Base-by-base conservation (phyloP, 2,329 filamentous ascomycete genomes). In the Fusarium sp. region DNA sequence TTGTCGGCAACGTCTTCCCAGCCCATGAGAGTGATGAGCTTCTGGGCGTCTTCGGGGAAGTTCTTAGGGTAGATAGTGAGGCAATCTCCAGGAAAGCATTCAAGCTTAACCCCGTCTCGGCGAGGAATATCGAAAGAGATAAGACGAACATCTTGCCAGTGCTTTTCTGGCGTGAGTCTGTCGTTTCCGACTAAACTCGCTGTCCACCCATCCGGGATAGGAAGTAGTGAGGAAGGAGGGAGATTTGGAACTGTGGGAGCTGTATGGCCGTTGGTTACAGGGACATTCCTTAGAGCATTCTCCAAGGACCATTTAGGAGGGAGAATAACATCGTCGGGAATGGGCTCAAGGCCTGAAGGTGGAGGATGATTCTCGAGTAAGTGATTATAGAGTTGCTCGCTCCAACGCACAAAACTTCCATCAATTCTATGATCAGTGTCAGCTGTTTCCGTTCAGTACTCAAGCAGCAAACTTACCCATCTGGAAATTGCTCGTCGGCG, bases 121-220 rank as follows among this genome's bases (percentile, higher is more conserved):
- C 57, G 62, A 46, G 79, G 13, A 77, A 88, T 72, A 10, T 82
- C 84, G 15, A 98, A 83, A 2, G 84, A 85, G n/a, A 98, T 80
- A 53, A 92, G 88, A 0, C 96, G 92, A 44, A 98, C 95, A 81
- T 99, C 96, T 82, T 99, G 96, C 91, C 94, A 98, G 80, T 99
- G 96, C 2, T 83, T 82, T 2, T 78, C 49, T 0, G 94, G 90
- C 0, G 96, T 99, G 7, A 97, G 79, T 17, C 94, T 88, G 19
- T 83, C 78, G 75, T 97, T 97, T n/a, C 80, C 77, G 1, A 83
- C 74, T 1, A 99, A 76, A 0, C 79, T 85, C 10, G 90, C 92
- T 0, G 78, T 79, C 67, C 88, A 82, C 3, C 86, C 83, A 42
- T 82, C 80, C 1, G 88, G 86, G 14, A 94, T 84, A 0, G 89